Percentiles rank a stretch among this genome's conserved stretches.
Conservation (phyloP, 768 basidiomycete species). For the Filobasidium wieringae region DNA sequence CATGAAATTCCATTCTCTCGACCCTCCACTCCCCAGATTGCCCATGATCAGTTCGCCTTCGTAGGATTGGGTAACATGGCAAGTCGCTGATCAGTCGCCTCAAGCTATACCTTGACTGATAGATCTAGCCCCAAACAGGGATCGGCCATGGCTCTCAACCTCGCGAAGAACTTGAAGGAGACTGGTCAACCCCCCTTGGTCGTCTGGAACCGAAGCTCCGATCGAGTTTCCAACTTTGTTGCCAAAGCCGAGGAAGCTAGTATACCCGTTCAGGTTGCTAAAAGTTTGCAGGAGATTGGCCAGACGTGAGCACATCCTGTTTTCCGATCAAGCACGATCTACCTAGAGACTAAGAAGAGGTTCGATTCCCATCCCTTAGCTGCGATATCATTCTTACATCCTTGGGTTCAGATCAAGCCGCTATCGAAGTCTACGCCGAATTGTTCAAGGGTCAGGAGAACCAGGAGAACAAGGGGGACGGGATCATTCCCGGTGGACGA, state of each 20-base stretch:
- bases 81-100: no score
- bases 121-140: no score
- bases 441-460: conserved; percentile 55
- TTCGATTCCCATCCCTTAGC: no score
- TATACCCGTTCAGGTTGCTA: conserved; percentile 52
- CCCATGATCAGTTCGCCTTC: conserved; percentile 23
- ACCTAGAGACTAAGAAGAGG: no score
- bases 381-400: conserved; percentile 68
- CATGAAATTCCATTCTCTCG: conserved; percentile 33
- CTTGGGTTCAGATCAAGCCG: conserved; percentile 59
- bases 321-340: no score
- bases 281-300: conserved; percentile 51
- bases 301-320: no score
- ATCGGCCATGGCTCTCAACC: conserved; percentile 60
- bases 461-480: conserved; percentile 37
- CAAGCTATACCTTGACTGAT: no score
- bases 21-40: conserved; percentile 25
- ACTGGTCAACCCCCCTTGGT: conserved; percentile 46
- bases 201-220: conserved; percentile 61
- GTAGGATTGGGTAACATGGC: conserved; percentile 3
- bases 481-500: conserved; percentile 26
- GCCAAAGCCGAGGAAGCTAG: conserved; percentile 50
- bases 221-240: conserved; percentile 42
- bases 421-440: conserved; percentile 52
- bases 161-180: conserved; percentile 46